These are phyloP conservation scores for Cnidoscolus chayamansa DNA, from an alignment of 441 rosid genomes.

Conservation along the genomic window DNA sequence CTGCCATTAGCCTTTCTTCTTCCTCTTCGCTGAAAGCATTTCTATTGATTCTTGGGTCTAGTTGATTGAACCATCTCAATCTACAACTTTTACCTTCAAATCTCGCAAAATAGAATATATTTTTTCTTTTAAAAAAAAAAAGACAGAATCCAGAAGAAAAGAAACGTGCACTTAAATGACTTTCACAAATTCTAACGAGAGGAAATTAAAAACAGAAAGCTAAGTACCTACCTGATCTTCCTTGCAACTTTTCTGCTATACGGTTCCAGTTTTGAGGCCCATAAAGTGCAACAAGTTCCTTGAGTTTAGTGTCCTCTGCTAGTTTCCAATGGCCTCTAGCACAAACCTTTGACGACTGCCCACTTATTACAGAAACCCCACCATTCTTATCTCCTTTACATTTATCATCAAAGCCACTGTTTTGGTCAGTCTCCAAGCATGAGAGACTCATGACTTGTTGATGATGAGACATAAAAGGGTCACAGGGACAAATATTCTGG, in stretches of 20 bases:
- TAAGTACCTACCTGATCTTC: constrained; percentile 62
- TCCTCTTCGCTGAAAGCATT: constrained; percentile 52
- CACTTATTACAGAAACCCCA: not conserved
- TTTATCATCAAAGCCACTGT: not conserved
- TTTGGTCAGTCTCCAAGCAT: constrained; percentile 15
- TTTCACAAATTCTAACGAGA: not conserved
- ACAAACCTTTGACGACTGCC: constrained; percentile 38
- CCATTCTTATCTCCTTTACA: constrained; percentile 7
- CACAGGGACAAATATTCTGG: constrained; percentile 18
- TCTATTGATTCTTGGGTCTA: constrained; percentile 54
- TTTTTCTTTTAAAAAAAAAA: not conserved
- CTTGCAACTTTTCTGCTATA: constrained; percentile 67
- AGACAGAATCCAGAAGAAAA: not conserved
- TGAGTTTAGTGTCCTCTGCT: constrained; percentile 69
- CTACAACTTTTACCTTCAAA: constrained; percentile 60
- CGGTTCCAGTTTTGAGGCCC: constrained; percentile 88
- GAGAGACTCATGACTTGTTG: constrained; percentile 21
- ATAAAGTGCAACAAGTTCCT: constrained; percentile 63
- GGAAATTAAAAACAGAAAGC: not conserved
- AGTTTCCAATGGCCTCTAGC: constrained; percentile 81
- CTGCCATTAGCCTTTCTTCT: constrained; percentile 57
- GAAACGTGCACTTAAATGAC: not conserved
- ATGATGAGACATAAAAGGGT: not conserved
- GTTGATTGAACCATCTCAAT: constrained; percentile 65
- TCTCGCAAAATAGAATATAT: not conserved